These are phyloP conservation scores for Miscanthus lutarioriparius DNA, from an alignment of 176 grass and related monocot genomes.

Conservation along the genomic window DNA sequence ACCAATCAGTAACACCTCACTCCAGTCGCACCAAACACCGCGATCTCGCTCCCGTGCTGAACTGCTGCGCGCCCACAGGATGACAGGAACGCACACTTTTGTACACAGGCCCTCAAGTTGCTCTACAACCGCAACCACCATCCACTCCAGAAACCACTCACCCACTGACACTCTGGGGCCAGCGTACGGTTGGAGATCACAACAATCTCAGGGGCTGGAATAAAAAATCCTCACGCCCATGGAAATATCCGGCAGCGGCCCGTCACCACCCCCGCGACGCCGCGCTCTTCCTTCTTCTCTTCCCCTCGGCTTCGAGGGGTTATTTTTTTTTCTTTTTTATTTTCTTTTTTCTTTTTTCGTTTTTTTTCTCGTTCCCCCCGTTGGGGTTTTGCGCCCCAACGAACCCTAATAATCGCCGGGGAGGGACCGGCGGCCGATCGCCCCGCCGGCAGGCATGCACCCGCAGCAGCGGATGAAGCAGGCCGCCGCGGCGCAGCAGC, in stretches of 20 bases:
- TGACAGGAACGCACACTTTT: neutral
- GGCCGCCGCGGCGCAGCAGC: constrained; percentile 46
- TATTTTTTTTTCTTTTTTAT: neutral
- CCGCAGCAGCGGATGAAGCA: constrained; percentile 68
- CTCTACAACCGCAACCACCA: rapidly evolving
- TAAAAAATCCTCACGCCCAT: neutral
- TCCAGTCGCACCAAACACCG: neutral
- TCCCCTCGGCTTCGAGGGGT: constrained; percentile 50
- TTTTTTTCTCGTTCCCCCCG: neutral
- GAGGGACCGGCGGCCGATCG: neutral
- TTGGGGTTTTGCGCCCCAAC: constrained; percentile 20
- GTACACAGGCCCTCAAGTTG: rapidly evolving
- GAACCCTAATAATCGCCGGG: constrained; percentile 55
- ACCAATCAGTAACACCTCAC: neutral
- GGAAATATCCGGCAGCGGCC: constrained; percentile 35
- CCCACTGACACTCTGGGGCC: neutral
- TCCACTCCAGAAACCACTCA: neutral
- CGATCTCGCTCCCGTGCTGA: neutral
- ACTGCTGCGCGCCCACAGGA: neutral
- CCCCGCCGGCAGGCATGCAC: constrained; percentile 41
- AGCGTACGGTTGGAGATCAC: rapidly evolving
- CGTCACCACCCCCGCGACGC: neutral
- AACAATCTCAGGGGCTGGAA: rapidly evolving
- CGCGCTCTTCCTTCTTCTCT: neutral
- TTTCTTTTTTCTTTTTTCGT: constrained; percentile 29